These are phyloP conservation scores for Trichoderma asperellum DNA, from an alignment of 2,329 filamentous ascomycete species.

Conservation along the genomic window DNA sequence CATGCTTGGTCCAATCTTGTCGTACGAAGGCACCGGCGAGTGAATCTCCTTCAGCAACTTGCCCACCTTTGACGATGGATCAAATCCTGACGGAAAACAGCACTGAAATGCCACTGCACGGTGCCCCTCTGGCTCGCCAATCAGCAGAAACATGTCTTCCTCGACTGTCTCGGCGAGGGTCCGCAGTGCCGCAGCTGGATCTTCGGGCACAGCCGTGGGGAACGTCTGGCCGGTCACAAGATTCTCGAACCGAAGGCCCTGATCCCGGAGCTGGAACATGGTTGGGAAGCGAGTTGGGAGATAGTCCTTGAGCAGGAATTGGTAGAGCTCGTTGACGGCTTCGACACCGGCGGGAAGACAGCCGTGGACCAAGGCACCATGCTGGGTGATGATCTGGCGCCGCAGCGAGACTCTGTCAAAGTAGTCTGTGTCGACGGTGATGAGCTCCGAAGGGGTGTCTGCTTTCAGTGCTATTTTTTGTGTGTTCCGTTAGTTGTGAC, in stretches of 20 bases:
- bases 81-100: conserved; percentile 58
- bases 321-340: conserved; percentile 54
- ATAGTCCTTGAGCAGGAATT: conserved; percentile 51
- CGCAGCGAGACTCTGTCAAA: conserved; percentile 48
- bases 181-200: conserved; percentile 44
- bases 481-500: neutral
- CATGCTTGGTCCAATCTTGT: conserved; percentile 60
- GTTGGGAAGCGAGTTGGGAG: conserved; percentile 54
- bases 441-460: conserved; percentile 53
- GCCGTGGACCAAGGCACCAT: conserved; percentile 49
- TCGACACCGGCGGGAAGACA: conserved; percentile 45
- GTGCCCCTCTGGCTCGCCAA: conserved; percentile 48
- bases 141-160: conserved; percentile 58
- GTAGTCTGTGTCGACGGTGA: conserved; percentile 58
- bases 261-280: conserved; percentile 48
- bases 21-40: conserved; percentile 56
- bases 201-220: conserved; percentile 38
- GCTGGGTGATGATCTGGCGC: conserved; percentile 43
- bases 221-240: conserved; percentile 42
- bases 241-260: conserved; percentile 45
- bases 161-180: conserved; percentile 56
- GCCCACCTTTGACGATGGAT: conserved; percentile 55
- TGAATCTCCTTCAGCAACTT: conserved; percentile 55
- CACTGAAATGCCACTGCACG: conserved; percentile 53
- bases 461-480: conserved; percentile 44